Percentiles rank a stretch among this genome's conserved stretches.
phyloP scores from a whole-genome alignment of 2,329 filamentous ascomycete species.

The Botrytis cinerea region DNA sequence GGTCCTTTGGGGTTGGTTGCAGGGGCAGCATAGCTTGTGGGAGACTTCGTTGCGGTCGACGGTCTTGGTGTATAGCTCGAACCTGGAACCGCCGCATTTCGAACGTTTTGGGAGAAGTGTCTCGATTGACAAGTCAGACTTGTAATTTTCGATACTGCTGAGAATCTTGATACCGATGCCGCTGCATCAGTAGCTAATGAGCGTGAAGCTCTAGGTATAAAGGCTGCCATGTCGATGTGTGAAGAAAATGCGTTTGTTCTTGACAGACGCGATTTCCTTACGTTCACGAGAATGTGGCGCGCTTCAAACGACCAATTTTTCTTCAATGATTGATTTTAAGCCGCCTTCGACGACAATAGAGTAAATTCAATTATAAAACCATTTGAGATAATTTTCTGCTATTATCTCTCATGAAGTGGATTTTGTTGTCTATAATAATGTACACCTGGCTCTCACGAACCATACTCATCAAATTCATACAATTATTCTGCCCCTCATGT shows the following conservation, averaged over 20 bases:
- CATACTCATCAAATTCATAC: background rate
- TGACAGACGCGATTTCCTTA: constrained; percentile 25
- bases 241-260: background rate
- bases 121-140: constrained; percentile 21
- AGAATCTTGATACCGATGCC: constrained; percentile 20
- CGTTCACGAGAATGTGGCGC: background rate
- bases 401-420: background rate
- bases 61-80: constrained; percentile 35
- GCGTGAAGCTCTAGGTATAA: constrained; percentile 31
- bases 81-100: constrained; percentile 34
- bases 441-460: background rate
- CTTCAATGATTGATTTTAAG: background rate
- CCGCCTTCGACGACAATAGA: background rate
- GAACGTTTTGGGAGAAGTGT: constrained; percentile 33
- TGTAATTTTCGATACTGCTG: background rate
- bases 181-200: constrained; percentile 30
- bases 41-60: constrained; percentile 19
- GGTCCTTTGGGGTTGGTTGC: constrained; percentile 46
- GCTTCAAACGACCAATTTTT: constrained; percentile 3
- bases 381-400: background rate
- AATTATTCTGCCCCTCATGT: background rate
- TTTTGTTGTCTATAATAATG: background rate
- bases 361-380: background rate
- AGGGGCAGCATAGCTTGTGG: constrained; percentile 13
- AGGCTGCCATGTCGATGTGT: constrained; percentile 16